These are phyloP conservation scores for Daldinia eschscholtzii DNA, from an alignment of 2,329 filamentous ascomycete genomes.

Conservation along the genomic window DNA sequence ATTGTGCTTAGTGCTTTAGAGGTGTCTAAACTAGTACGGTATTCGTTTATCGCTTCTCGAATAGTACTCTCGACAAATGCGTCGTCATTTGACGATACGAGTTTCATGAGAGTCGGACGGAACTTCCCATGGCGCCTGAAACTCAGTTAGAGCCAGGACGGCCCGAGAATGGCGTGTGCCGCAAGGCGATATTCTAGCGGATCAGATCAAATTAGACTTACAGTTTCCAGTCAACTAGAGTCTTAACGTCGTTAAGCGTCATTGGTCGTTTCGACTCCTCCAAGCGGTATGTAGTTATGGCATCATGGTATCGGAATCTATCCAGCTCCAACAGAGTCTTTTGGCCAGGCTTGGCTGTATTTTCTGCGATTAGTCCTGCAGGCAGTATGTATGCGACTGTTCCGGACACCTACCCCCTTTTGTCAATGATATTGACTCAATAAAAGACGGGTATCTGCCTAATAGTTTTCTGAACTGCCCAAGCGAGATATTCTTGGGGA, in stretches of 20 bases:
- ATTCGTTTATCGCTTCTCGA: slow-evolving; percentile 63
- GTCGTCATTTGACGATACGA: slow-evolving; percentile 71
- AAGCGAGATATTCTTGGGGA: slow-evolving; percentile 48
- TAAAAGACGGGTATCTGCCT: slow-evolving; percentile 55
- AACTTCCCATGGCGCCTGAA: slow-evolving; percentile 71
- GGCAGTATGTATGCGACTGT: slow-evolving; percentile 32
- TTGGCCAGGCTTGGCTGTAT: slow-evolving; percentile 62
- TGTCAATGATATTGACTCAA: slow-evolving; percentile 59
- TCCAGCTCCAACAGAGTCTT: slow-evolving; percentile 70
- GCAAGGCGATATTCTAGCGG: neutral
- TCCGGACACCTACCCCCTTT: slow-evolving; percentile 57
- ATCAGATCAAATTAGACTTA: slow-evolving; percentile 54
- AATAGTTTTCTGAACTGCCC: slow-evolving; percentile 55
- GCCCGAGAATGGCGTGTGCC: slow-evolving; percentile 14
- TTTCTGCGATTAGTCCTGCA: slow-evolving; percentile 21
- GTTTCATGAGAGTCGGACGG: slow-evolving; percentile 70
- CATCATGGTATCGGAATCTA: slow-evolving; percentile 68
- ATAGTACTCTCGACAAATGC: slow-evolving; percentile 62
- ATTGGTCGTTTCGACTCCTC: slow-evolving; percentile 57
- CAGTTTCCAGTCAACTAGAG: slow-evolving; percentile 79
- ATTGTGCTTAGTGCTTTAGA: slow-evolving; percentile 65
- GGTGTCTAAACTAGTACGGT: slow-evolving; percentile 55
- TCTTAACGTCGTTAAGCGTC: slow-evolving; percentile 68
- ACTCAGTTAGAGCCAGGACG: slow-evolving; percentile 18
- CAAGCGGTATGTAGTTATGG: slow-evolving; percentile 61